Evolutionary conservation across 495 filamentous ascomycete genomes (phyloP), one percentile per base, ranked within the genome.

Genomic region (Penicillium malachiteum): DNA sequence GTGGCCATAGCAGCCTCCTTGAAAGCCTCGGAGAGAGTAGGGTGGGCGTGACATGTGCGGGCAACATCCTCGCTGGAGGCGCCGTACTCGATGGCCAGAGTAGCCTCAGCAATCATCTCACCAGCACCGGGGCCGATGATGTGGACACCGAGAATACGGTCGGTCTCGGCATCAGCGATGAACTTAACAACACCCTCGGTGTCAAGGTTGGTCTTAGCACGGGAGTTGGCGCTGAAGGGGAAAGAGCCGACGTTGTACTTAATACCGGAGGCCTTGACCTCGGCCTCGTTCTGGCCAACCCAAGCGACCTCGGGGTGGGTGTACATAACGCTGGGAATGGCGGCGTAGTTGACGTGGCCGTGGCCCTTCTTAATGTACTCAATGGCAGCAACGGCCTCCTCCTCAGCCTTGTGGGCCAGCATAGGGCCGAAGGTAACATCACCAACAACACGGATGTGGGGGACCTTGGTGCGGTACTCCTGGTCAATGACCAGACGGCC

Each of bases 1-100:
- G 92, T 96, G 57, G 90, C 91, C 94, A 98, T 98, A 53, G 94
- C 94, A 60, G 94, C 94, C 85, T 98, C 94, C 83, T 98, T 98
- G 81, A 98, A 97, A 42, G 94, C 94, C 81, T 98, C 94, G 13
- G 92, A 84, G 52, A 97, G 82, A 53, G 94, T 97, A 54, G 94
- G 94, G 82, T 98, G 93, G 43, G 94, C 93, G 78, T 98, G 94
- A 75, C 90, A 92, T 52, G 94, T 97, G 63, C 93, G 86, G 54
- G 87, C 93, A 66, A 98, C 87, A 77, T 97, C 95, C 81, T 97
- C 94, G 65, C 84, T 88, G 56, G 88, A 92, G 21, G 94, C 94
- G 50, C 94, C 94, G 70, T 97, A 98, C 81, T 98, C 94, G 48
- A 98, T 76, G 50, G 94, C 95, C 62, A 98, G 80, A 39, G 92